Evolutionary conservation across 345 rosid genomes (phyloP).

Genomic region (Rhizophora apiculata): DNA sequence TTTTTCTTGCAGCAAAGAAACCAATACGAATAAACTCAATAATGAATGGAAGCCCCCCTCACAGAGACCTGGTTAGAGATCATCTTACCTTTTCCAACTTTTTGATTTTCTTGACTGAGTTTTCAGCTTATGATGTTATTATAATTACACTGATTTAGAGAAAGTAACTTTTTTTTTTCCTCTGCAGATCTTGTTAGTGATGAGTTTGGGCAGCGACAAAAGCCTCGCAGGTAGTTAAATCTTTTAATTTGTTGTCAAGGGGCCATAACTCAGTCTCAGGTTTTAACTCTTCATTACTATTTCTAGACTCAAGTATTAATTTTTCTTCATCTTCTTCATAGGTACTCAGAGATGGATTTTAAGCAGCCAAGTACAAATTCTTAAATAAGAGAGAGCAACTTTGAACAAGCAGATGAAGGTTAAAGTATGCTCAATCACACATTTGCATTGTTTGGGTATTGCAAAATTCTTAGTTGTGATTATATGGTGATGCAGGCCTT

Average conservation of each 20-base stretch:
- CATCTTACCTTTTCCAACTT: not conserved
- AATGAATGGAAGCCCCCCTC: conserved; percentile 52
- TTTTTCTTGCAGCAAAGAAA: conserved; percentile 26
- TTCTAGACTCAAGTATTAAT: not conserved
- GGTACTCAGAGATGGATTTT: conserved; percentile 78
- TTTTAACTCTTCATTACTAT: not conserved
- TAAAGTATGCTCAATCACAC: conserved; percentile 16
- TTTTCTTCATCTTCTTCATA: conserved; percentile 24
- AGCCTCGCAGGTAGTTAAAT: conserved; percentile 53
- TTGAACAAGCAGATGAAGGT: conserved; percentile 44
- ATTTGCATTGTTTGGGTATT: conserved; percentile 19
- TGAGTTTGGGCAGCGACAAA: conserved; percentile 54
- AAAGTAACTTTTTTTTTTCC: conserved; percentile 7
- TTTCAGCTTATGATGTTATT: not conserved
- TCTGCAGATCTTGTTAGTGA: conserved; percentile 49
- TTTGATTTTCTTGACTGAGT: not conserved
- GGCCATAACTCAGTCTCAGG: not conserved
- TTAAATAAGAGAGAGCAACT: conserved; percentile 28
- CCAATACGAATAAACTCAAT: conserved; percentile 35
- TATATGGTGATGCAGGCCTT: conserved; percentile 45
- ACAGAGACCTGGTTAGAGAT: conserved; percentile 50
- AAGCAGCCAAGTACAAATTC: conserved; percentile 50
- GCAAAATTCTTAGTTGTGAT: conserved; percentile 29
- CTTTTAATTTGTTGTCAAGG: not conserved
- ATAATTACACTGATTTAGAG: not conserved